Evolutionary conservation across 2,329 filamentous ascomycete species (phyloP).

Genomic region (Orbilia quercus): DNA sequence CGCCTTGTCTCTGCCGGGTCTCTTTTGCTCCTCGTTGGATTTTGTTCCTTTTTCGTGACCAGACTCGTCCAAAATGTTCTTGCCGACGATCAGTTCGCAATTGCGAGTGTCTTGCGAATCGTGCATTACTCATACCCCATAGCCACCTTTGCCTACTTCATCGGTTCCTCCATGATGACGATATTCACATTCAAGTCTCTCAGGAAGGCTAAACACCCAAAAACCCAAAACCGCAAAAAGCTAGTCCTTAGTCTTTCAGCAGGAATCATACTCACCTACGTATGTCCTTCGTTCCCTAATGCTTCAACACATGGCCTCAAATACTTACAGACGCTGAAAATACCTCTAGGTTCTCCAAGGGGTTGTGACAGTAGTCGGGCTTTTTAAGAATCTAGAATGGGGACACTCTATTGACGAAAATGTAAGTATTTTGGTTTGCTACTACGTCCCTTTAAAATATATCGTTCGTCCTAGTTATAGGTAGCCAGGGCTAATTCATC

Average conservation of each 20-base stretch:
- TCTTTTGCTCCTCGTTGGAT: constrained; percentile 38
- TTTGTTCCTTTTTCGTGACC: constrained; percentile 23
- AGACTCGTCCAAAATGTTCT: constrained; percentile 30
- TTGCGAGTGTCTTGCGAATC: constrained; percentile 56
- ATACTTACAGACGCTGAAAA: neutral
- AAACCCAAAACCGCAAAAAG: constrained; percentile 64
- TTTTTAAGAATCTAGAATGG: constrained; percentile 15
- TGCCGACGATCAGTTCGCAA: constrained; percentile 29
- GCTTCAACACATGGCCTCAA: neutral
- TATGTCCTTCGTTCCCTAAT: constrained; percentile 59
- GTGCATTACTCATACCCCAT: constrained; percentile 72
- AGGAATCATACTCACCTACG: constrained; percentile 63
- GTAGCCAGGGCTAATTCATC: neutral
- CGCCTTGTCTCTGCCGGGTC: constrained; percentile 53
- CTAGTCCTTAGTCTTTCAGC: constrained; percentile 64
- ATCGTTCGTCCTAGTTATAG: constrained; percentile 44
- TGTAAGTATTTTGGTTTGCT: constrained; percentile 40
- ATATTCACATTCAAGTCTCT: constrained; percentile 65
- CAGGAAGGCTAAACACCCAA: constrained; percentile 66
- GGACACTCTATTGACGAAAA: constrained; percentile 27
- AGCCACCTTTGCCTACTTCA: constrained; percentile 70
- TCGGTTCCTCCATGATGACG: constrained; percentile 67
- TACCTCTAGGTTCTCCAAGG: constrained; percentile 38
- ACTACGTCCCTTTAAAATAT: constrained; percentile 24
- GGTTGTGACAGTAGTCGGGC: constrained; percentile 6